Evolutionary conservation across 108 stramenopile species (phyloP).

Genomic region (Pseudonitzschia pungens): DNA sequence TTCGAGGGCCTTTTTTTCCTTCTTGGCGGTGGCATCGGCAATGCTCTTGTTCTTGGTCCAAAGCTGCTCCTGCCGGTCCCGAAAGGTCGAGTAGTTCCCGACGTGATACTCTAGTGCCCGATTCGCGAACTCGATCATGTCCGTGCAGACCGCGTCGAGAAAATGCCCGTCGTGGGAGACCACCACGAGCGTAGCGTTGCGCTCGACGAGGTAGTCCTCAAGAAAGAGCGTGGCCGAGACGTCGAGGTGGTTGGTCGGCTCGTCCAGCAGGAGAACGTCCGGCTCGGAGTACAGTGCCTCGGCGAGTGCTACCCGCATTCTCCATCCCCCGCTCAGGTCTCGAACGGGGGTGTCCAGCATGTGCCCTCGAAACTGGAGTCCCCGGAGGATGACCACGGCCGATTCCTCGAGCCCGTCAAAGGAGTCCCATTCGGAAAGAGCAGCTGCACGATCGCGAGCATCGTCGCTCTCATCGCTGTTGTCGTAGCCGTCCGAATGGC

Average conservation of each 20-base stretch:
- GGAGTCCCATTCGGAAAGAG: background rate
- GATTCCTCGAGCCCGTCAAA: constrained; percentile 57
- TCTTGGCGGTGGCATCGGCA: constrained; percentile 59
- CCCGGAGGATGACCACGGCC: constrained; percentile 57
- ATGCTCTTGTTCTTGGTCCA: constrained; percentile 53
- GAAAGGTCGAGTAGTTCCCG: constrained; percentile 58
- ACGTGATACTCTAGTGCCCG: constrained; percentile 56
- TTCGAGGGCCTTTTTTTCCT: constrained; percentile 49
- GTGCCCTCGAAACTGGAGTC: constrained; percentile 58
- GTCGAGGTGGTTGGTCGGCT: constrained; percentile 94
- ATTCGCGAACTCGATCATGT: constrained; percentile 40
- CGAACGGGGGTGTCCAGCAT: constrained; percentile 69
- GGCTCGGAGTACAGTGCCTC: constrained; percentile 57
- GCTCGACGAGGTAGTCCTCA: constrained; percentile 64
- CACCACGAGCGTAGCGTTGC: constrained; percentile 60
- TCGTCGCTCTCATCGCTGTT: too few species aligned
- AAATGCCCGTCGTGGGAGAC: constrained; percentile 92
- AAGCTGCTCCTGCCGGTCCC: constrained; percentile 32
- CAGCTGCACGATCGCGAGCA: constrained; percentile 18
- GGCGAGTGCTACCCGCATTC: constrained; percentile 90
- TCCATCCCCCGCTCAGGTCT: constrained; percentile 88
- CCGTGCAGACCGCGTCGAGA: constrained; percentile 77
- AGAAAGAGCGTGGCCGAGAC: constrained; percentile 81
- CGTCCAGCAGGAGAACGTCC: constrained; percentile 84
- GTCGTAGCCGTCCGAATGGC: too few species aligned